Evolutionary conservation across 2,329 filamentous ascomycete species (phyloP).

Genomic region (Epicoccum sorghinum): DNA sequence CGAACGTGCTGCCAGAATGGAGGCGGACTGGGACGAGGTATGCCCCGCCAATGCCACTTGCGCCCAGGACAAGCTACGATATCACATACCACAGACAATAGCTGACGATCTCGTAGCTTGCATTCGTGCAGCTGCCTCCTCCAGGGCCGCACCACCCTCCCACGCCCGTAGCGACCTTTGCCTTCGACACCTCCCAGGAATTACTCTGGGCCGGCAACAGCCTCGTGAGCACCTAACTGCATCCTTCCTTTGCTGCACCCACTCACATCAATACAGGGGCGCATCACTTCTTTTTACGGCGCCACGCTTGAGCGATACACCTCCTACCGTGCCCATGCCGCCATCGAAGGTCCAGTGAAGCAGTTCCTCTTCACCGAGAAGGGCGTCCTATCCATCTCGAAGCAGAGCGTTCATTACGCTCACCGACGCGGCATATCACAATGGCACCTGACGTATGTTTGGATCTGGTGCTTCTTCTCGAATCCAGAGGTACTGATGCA

Average conservation of each 20-base stretch:
- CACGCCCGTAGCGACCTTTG: slow-evolving; percentile 77
- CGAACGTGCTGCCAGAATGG: slow-evolving; percentile 50
- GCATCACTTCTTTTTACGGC: slow-evolving; percentile 86
- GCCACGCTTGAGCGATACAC: slow-evolving; percentile 87
- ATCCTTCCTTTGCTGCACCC: background rate
- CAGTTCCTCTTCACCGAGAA: slow-evolving; percentile 92
- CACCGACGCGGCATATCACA: slow-evolving; percentile 78
- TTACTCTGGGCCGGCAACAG: slow-evolving; percentile 93
- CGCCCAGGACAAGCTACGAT: slow-evolving; percentile 4
- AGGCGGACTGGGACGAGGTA: slow-evolving; percentile 61
- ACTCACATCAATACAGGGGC: slow-evolving; percentile 65
- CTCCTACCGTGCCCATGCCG: slow-evolving; percentile 80
- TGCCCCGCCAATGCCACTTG: slow-evolving; percentile 11
- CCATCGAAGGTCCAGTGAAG: slow-evolving; percentile 76
- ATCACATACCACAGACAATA: background rate
- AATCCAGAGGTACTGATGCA: slow-evolving; percentile 23
- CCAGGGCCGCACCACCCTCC: slow-evolving; percentile 70
- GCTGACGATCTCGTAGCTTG: slow-evolving; percentile 63
- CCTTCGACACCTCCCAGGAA: slow-evolving; percentile 89
- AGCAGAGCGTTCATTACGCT: slow-evolving; percentile 87
- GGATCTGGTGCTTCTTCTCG: background rate
- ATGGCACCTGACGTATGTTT: slow-evolving; percentile 80
- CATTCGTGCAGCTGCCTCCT: slow-evolving; percentile 80
- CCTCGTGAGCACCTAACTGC: slow-evolving; percentile 64
- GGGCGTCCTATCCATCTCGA: slow-evolving; percentile 84